These are phyloP conservation scores for Chalciporus piperatus DNA, from an alignment of 768 basidiomycete genomes.

Conservation along the genomic window DNA sequence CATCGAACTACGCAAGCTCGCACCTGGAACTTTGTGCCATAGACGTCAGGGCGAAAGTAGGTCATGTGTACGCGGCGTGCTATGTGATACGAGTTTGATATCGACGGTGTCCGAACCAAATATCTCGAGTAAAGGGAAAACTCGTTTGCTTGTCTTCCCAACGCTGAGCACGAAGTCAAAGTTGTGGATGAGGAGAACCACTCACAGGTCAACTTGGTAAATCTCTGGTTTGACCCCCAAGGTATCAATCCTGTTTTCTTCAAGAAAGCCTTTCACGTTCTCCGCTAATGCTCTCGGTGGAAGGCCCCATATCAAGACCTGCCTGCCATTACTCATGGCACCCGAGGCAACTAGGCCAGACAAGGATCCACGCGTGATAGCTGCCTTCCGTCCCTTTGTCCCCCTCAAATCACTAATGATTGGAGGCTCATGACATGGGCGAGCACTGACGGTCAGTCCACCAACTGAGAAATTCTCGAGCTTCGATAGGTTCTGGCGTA, in stretches of 20 bases:
- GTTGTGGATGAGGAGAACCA: slow-evolving; percentile 4
- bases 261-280: slow-evolving; percentile 40
- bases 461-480: slow-evolving; percentile 46
- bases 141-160: slow-evolving; percentile 32
- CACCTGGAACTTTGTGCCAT: slow-evolving; percentile 41
- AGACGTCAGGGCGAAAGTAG: slow-evolving; percentile 35
- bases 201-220: slow-evolving; percentile 51
- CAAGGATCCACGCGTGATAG: slow-evolving; percentile 35
- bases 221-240: slow-evolving; percentile 44
- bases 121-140: slow-evolving; percentile 52
- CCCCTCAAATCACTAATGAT: slow-evolving; percentile 36
- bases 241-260: slow-evolving; percentile 42
- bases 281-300: slow-evolving; percentile 44
- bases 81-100: slow-evolving; percentile 67
- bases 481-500: slow-evolving; percentile 38
- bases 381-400: slow-evolving; percentile 37
- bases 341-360: slow-evolving; percentile 47
- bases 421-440: slow-evolving; percentile 26
- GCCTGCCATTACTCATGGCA: slow-evolving; percentile 48
- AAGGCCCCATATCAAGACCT: slow-evolving; percentile 61
- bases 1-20: slow-evolving; percentile 53
- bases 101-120: slow-evolving; percentile 51
- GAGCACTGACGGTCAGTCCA: slow-evolving; percentile 41
- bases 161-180: slow-evolving; percentile 4
- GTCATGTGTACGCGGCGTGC: slow-evolving; percentile 64